Conservation (phyloP, 805 yeast species). For the Candida insectalens region DNA sequence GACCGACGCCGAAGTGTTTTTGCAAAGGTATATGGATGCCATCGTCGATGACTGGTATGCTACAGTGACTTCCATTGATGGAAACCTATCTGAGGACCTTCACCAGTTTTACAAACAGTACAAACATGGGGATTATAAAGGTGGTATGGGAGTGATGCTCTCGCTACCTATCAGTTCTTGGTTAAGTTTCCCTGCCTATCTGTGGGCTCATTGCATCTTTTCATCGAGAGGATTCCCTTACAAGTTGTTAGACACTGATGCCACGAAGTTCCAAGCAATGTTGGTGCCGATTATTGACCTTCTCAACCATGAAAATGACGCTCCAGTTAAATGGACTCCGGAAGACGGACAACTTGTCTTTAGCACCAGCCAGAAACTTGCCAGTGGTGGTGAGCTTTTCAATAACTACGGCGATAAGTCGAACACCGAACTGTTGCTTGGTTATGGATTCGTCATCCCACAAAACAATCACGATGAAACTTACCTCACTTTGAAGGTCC, state of each 20-base stretch:
- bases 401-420: slow-evolving; percentile 75
- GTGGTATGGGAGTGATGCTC: not conserved
- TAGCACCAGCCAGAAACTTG: slow-evolving; percentile 22
- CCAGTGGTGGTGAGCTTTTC: slow-evolving; percentile 49
- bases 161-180: slow-evolving; percentile 28
- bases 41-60: slow-evolving; percentile 54
- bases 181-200: slow-evolving; percentile 57
- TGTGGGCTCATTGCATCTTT: slow-evolving; percentile 68
- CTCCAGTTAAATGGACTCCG: slow-evolving; percentile 54
- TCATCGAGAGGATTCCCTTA: slow-evolving; percentile 78
- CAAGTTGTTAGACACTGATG: slow-evolving; percentile 34
- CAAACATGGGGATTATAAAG: not conserved
- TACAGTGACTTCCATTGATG: slow-evolving; percentile 15
- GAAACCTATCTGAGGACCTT: slow-evolving; percentile 11
- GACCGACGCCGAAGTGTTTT: slow-evolving; percentile 56
- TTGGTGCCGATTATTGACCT: slow-evolving; percentile 72
- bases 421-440: slow-evolving; percentile 55
- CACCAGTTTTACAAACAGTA: slow-evolving; percentile 16
- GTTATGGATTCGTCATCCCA: slow-evolving; percentile 67
- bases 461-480: slow-evolving; percentile 44
- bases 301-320: slow-evolving; percentile 55
- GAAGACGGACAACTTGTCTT: slow-evolving; percentile 15
- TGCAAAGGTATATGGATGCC: slow-evolving; percentile 33
- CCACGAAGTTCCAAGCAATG: slow-evolving; percentile 41
- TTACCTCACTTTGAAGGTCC: slow-evolving; percentile 54